Evolutionary conservation across 1,284 basidiomycete species (phyloP), one percentile per base, ranked within the genome.

Genomic region (Phlebopus sp.): DNA sequence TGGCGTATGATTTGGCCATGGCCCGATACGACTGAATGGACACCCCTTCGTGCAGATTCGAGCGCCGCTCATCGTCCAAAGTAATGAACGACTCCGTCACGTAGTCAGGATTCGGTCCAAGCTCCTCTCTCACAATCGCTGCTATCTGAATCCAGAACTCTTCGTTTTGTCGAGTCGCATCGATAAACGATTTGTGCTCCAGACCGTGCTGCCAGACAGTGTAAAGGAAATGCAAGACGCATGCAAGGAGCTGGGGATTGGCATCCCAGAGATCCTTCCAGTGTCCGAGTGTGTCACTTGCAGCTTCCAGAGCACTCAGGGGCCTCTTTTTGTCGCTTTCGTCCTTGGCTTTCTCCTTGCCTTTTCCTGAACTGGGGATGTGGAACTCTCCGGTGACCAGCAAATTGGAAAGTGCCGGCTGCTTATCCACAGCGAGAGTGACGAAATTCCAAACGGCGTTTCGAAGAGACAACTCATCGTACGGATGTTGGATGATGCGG

Each of bases 381-480:
- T 76, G 79, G 66, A 81, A 84, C 46, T 79, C 78, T 2, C 84
- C 93, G 0, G 82, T 82, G 44, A 92, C 82, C 49, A 96, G 86
- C 14, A 97, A 74, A 37, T 81, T 79, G 0, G 91, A 91, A 5
- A 97, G 75, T 0, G 93, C 92, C 1, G 94, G 92, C 60, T 96
- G 92, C 47, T 84, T 87, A 53, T 91, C 84, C 17, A 94, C 82
- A 3, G 92, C 85, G 11, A 90, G 76, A 0, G 87, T 76, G 21
- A 96, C 82, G 58, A 97, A 87, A 50, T 78, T 80, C 92, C 94
- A 97, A 1, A 90, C 80, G 0, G 85, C 78, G 37, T 81, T 81
- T 5, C 89, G 81, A 25, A 92, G 73, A 3, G 74, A 61, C 9
- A 81, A 71, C 37, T 89, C 85, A 35, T 86, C 82, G 55, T 84